phyloP scores from a whole-genome alignment of 164 flowering plant genomes.

The Houttuynia cordata region DNA sequence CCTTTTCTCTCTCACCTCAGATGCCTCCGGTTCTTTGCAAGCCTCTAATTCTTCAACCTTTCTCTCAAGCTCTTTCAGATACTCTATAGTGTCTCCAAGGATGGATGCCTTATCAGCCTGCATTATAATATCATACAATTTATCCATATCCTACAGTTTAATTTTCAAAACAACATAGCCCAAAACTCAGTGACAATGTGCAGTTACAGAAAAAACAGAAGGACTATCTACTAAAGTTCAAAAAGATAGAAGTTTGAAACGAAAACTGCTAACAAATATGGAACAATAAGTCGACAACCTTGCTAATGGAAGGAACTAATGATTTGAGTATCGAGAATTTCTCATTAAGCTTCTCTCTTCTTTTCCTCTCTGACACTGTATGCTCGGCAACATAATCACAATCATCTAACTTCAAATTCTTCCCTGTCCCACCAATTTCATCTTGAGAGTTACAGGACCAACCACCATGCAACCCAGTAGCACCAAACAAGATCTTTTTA shows the following conservation, averaged over 20 bases:
- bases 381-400: slow-evolving; percentile 29
- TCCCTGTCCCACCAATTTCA: slow-evolving; percentile 13
- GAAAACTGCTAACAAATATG: too few relatives aligned
- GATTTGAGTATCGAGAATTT: slow-evolving; percentile 50
- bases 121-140: slow-evolving; percentile 8
- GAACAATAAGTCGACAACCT: slow-evolving; percentile 28
- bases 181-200: too few relatives aligned
- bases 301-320: slow-evolving; percentile 47
- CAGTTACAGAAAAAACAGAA: too few relatives aligned
- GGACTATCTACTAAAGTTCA: too few relatives aligned
- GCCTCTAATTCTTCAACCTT: slow-evolving; percentile 64
- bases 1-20: slow-evolving; percentile 26
- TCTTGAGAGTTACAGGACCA: slow-evolving; percentile 19
- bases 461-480: slow-evolving; percentile 36
- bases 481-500: slow-evolving; percentile 49
- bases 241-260: too few relatives aligned
- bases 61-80: slow-evolving; percentile 67
- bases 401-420: slow-evolving; percentile 23
- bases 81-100: slow-evolving; percentile 55
- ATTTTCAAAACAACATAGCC: too few relatives aligned
- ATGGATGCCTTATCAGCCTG: slow-evolving; percentile 67
- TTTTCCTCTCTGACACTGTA: slow-evolving; percentile 23
- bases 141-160: too few relatives aligned
- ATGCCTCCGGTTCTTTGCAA: slow-evolving; percentile 23
- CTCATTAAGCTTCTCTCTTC: slow-evolving; percentile 39